Percentiles rank a stretch among this genome's conserved stretches.
Conservation (phyloP, 306 rosid species). For the Cicer arietinum region DNA sequence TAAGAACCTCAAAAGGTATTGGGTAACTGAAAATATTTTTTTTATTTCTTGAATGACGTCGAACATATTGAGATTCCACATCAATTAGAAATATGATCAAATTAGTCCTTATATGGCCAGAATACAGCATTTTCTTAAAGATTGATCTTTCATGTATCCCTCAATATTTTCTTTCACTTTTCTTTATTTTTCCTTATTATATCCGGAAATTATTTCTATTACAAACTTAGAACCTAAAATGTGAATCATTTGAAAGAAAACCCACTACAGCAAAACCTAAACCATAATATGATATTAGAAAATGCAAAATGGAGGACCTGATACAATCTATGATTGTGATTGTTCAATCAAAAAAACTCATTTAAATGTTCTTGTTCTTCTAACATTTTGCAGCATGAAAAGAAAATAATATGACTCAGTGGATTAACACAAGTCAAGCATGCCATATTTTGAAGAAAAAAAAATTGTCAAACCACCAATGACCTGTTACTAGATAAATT, state of each 20-base stretch:
- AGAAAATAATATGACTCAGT: background rate
- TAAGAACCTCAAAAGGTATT: too few relatives aligned
- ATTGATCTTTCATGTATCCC: background rate
- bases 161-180: background rate
- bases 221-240: background rate
- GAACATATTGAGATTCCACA: too few relatives aligned
- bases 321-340: background rate
- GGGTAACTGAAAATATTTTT: too few relatives aligned
- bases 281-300: conserved; percentile 26
- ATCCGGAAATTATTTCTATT: background rate
- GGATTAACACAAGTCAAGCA: conserved; percentile 36
- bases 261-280: conserved; percentile 11
- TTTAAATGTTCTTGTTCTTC: background rate
- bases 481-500: conserved; percentile 39
- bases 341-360: conserved; percentile 18
- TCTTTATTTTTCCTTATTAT: background rate
- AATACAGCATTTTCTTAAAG: background rate
- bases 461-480: conserved; percentile 32
- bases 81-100: too few relatives aligned
- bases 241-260: conserved; percentile 20
- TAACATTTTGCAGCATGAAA: conserved; percentile 41
- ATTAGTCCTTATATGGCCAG: too few relatives aligned
- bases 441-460: conserved; percentile 40
- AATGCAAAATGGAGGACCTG: conserved; percentile 16
- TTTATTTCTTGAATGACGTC: too few relatives aligned